Base-by-base conservation (phyloP, 2,329 filamentous ascomycete species). In the Cladosporium sp. region DNA sequence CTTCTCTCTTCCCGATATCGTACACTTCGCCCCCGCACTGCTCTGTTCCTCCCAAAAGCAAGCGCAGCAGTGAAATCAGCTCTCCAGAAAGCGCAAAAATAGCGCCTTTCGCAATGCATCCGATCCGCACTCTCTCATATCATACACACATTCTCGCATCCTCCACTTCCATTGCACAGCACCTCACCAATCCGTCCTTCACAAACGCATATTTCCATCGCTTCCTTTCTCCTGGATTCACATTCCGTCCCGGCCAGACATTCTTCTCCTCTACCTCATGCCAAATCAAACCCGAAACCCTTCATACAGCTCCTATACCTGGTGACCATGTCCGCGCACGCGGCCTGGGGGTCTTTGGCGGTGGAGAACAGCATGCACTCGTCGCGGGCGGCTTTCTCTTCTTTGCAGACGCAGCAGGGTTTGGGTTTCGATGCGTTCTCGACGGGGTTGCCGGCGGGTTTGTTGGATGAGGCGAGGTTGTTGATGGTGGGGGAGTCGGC, bases 361-460 rank as follows among this genome's bases (percentile, higher is more conserved):
- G 84, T 91, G 57, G 91, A 96, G 79, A 97, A 97, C 57, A 99
- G 89, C 93, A 99, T 97, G 81, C 94, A 99, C 77, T 99, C 92
- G 78, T 99, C 94, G 62, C 94, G 90, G 66, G 83, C 83, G 37
- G 90, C 81, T 76, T 99, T 99, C 75, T 99, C 91, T 44, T 94
- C 85, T 72, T 92, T 97, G 84, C 94, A 99, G 28, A 97, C 94
- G 73, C 94, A 97, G 83, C 94, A 97, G 42, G 93, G 93, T 91
- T 97, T 69, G 24, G 60, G 60, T 17, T 57, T 57, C 8, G 28
- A 4, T 3, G 44, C n/a, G 45, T 10, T 17, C 6, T 39, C 39
- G 36, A 1, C n/a, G 48, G 20, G 12, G 54, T 24, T 35, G 35
- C 24, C 39, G 25, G 45, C 20, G 24, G 70, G 67, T 66, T 79